Evolutionary conservation across 257 asterid genomes (phyloP).

Genomic region (Ligustrum vulgare): DNA sequence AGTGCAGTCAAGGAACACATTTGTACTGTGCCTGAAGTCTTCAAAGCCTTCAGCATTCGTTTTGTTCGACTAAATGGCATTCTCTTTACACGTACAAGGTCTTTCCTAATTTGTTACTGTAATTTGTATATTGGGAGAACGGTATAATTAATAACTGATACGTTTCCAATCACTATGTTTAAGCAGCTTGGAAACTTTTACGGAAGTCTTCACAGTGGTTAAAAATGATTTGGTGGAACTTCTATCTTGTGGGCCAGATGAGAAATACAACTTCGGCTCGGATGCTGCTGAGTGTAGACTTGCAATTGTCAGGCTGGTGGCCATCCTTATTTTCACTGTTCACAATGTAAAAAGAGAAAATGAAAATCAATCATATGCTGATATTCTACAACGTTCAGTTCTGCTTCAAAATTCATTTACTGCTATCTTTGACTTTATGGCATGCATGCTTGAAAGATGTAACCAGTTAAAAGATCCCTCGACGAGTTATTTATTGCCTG

Average conservation of each 20-base stretch:
- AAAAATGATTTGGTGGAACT: constrained; percentile 66
- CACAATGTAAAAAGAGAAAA: constrained; percentile 74
- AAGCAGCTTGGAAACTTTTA: constrained; percentile 84
- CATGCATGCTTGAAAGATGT: constrained; percentile 73
- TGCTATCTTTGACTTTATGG: constrained; percentile 81
- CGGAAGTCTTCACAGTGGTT: constrained; percentile 67
- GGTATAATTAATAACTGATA: not conserved
- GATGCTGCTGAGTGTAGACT: constrained; percentile 70
- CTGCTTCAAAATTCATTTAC: constrained; percentile 78
- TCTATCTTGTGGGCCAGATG: constrained; percentile 72
- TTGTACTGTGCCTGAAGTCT: too few relatives aligned
- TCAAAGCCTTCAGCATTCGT: constrained; percentile 21
- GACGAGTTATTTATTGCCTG: constrained; percentile 77
- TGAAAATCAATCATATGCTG: constrained; percentile 88
- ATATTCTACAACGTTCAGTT: constrained; percentile 86
- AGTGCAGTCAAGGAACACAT: constrained; percentile 35
- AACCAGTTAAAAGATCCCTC: constrained; percentile 75
- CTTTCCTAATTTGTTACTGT: constrained; percentile 18
- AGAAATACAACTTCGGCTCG: constrained; percentile 63
- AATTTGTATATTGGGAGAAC: too few relatives aligned
- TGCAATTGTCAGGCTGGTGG: constrained; percentile 67
- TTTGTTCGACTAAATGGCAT: constrained; percentile 86
- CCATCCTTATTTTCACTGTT: constrained; percentile 77
- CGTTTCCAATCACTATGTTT: constrained; percentile 22
- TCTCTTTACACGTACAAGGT: constrained; percentile 94